Evolutionary conservation across 495 filamentous ascomycete species (phyloP).

Genomic region (Pseudevernia furfuracea): DNA sequence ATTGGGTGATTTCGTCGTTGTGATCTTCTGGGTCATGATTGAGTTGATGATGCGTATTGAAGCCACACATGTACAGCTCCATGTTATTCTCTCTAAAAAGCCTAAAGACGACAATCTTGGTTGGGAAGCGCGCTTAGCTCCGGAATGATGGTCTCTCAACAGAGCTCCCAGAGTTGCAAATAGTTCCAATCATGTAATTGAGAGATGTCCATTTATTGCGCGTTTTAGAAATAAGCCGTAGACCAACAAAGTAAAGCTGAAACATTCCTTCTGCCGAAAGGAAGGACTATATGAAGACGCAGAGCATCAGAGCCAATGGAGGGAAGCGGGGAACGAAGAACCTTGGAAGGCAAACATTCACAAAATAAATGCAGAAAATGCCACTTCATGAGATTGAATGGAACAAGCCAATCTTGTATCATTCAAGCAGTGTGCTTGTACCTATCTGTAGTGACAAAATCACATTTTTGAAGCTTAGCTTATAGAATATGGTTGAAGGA

Average conservation of each 20-base stretch:
- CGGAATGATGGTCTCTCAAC: not conserved
- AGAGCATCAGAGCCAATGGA: not conserved
- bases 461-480: not conserved
- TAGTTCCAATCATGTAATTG: too few species aligned
- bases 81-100: not conserved
- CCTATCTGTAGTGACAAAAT: not conserved
- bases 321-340: not conserved
- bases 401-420: not conserved
- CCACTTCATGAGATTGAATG: not conserved
- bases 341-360: not conserved
- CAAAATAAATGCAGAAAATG: not conserved
- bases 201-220: not conserved
- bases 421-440: not conserved
- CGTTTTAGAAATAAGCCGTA: not conserved
- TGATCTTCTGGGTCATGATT: not conserved
- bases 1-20: constrained; percentile 3
- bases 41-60: constrained; percentile 25
- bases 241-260: not conserved
- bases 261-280: not conserved
- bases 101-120: not conserved
- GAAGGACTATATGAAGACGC: not conserved
- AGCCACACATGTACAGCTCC: constrained; percentile 23
- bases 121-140: not conserved
- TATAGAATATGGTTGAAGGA: not conserved
- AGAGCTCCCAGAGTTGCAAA: not conserved